phyloP scores from a whole-genome alignment of 164 flowering plant species.

The Stephania cephalantha region DNA sequence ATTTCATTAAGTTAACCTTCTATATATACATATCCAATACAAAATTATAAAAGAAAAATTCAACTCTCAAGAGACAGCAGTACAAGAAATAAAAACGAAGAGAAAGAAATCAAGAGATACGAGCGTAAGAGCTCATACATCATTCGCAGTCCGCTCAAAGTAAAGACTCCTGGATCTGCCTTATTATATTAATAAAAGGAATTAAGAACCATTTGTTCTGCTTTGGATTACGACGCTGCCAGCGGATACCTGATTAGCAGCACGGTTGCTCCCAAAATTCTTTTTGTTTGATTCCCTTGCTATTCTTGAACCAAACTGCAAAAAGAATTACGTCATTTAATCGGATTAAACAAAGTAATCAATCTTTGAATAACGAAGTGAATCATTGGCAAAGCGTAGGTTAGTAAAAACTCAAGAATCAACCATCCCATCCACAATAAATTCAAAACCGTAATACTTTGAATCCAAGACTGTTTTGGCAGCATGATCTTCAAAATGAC shows the following conservation, averaged over 20 bases:
- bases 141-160: background rate
- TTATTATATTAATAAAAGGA: background rate
- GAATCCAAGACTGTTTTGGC: too few relatives aligned
- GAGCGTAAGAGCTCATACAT: background rate
- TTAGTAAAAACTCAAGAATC: too few relatives aligned
- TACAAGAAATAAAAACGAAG: too few relatives aligned
- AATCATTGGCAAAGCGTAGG: too few relatives aligned
- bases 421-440: too few relatives aligned
- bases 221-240: conserved; percentile 57
- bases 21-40: too few relatives aligned
- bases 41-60: too few relatives aligned
- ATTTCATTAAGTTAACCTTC: too few relatives aligned
- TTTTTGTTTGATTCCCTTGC: conserved; percentile 89
- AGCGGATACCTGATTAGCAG: conserved; percentile 95
- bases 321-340: background rate
- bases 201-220: background rate
- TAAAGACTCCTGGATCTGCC: background rate
- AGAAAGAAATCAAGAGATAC: too few relatives aligned
- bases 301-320: conserved; percentile 93
- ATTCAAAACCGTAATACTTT: too few relatives aligned
- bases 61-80: too few relatives aligned
- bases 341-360: background rate
- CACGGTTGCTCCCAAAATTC: conserved; percentile 94
- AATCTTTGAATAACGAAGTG: background rate
- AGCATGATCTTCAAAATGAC: too few relatives aligned